phyloP scores from a whole-genome alignment of 805 yeast genomes.

The Lipomyces orientalis region DNA sequence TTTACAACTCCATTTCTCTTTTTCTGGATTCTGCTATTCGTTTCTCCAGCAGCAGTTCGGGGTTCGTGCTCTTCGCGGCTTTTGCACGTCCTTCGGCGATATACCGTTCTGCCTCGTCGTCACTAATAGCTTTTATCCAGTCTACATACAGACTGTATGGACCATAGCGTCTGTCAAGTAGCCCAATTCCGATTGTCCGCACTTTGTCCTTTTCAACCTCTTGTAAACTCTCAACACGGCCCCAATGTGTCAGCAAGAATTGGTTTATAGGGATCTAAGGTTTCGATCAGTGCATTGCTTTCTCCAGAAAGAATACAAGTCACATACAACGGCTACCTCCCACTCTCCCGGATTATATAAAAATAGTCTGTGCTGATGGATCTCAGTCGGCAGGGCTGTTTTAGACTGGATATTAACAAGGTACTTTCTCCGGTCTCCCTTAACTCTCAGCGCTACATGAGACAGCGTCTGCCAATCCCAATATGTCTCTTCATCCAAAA shows the following conservation, averaged over 20 bases:
- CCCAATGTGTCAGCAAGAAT: slow-evolving; percentile 83
- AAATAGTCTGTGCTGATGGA: slow-evolving; percentile 82
- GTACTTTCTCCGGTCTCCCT: slow-evolving; percentile 58
- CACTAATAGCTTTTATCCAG: slow-evolving; percentile 57
- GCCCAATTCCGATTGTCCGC: slow-evolving; percentile 77
- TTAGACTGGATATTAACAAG: slow-evolving; percentile 83
- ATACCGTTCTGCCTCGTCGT: slow-evolving; percentile 27
- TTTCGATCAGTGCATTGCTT: not conserved
- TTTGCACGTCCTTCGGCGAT: slow-evolving; percentile 16
- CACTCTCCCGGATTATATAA: slow-evolving; percentile 73
- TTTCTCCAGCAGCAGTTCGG: not conserved
- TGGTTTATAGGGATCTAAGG: slow-evolving; percentile 65
- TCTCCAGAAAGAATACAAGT: not conserved
- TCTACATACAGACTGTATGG: slow-evolving; percentile 73
- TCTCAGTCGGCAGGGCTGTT: slow-evolving; percentile 74
- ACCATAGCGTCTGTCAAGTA: slow-evolving; percentile 78
- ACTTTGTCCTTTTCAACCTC: slow-evolving; percentile 66
- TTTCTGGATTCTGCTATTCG: not conserved
- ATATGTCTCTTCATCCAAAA: slow-evolving; percentile 48
- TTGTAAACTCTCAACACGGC: slow-evolving; percentile 62
- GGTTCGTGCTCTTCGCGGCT: slow-evolving; percentile 1
- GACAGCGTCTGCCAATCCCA: slow-evolving; percentile 75
- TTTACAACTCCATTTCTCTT: slow-evolving; percentile 12
- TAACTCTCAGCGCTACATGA: slow-evolving; percentile 59
- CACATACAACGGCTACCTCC: slow-evolving; percentile 71